Base-by-base conservation (phyloP, 2,329 filamentous ascomycete genomes). In the Diaporthe velutina region DNA sequence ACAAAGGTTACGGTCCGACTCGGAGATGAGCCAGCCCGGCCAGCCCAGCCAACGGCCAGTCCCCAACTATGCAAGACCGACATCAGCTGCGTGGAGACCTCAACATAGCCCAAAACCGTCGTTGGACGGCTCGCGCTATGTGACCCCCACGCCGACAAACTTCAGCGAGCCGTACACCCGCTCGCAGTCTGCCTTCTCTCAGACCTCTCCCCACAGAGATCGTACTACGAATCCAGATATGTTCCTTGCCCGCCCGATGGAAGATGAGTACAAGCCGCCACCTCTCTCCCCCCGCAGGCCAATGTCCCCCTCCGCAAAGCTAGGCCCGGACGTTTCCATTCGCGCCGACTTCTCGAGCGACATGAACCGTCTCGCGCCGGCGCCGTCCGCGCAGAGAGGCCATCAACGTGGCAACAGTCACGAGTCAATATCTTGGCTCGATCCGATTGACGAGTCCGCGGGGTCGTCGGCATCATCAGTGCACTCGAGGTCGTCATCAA, bases 361-460 rank as follows among this genome's bases (percentile, higher is more conserved):
- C 38, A 74, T 76, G 50, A 76, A 81, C 78, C 79, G 78, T 70
- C 75, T 79, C 73, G 74, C 66, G 60, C 79, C 57, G 71, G 76
- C 77, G 64, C 79, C 67, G 19, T 38, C 12, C 61, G 77, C 4
- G 45, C 75, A 17, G 77, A 52, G 77, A 45, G 81, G 86, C 13
- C 90, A 91, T 78, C 83, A 83, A 30, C 85, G 91, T 75, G 92
- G 90, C 33, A 88, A 90, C 15, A 96, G 94, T 80, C 92, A 93
- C 76, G 94, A 95, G 81, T 95, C 94, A 6, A 95, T 94, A 70
- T 98, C 95, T 0, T 98, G 96, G 96, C 85, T 98, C n/a, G 95
- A 98, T 81, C 96, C 95, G 1, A 97, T 97, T 73, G 94, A 98
- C 81, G 96, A 98, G 79, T 98, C 95, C 30, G 94, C 93, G 48